A percentile compares a stretch with the other conserved stretches of the same genome.
phyloP scores from a whole-genome alignment of 306 rosid genomes.

The Pterocarpus santalinus region DNA sequence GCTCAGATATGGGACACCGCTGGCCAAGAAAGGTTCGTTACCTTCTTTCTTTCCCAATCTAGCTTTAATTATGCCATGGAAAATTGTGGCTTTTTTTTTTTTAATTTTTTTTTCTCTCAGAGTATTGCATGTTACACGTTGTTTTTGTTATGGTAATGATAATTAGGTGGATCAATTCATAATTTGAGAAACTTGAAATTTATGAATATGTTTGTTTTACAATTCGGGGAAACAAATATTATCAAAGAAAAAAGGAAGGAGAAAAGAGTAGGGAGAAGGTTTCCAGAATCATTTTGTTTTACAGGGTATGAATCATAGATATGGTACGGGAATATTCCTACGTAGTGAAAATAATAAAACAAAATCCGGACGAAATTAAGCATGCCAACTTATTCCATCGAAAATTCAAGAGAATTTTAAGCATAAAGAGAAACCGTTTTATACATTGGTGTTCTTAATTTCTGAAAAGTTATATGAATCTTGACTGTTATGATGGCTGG shows the following conservation, averaged over 20 bases:
- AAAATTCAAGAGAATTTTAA: background rate
- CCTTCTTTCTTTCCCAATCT: background rate
- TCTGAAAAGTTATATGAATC: background rate
- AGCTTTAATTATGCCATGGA: too few relatives aligned
- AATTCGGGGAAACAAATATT: too few relatives aligned
- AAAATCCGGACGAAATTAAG: background rate
- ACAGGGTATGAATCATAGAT: background rate
- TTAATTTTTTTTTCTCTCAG: too few relatives aligned
- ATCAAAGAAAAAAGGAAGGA: too few relatives aligned
- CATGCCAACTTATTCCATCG: background rate
- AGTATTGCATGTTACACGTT: background rate
- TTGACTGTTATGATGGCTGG: background rate
- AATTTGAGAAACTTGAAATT: background rate
- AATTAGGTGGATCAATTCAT: conserved; percentile 18
- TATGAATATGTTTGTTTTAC: background rate
- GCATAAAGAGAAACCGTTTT: too few relatives aligned
- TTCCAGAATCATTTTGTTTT: background rate
- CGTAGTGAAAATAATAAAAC: background rate
- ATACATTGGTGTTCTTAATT: background rate
- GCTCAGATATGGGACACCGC: conserved; percentile 99
- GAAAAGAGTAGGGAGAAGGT: too few relatives aligned
- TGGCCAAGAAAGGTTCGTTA: conserved; percentile 85
- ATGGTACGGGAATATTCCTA: background rate
- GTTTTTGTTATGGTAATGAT: background rate
- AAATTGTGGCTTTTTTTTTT: too few relatives aligned